Evolutionary conservation across 306 rosid genomes (phyloP).

Genomic region (Alnus glutinosa): DNA sequence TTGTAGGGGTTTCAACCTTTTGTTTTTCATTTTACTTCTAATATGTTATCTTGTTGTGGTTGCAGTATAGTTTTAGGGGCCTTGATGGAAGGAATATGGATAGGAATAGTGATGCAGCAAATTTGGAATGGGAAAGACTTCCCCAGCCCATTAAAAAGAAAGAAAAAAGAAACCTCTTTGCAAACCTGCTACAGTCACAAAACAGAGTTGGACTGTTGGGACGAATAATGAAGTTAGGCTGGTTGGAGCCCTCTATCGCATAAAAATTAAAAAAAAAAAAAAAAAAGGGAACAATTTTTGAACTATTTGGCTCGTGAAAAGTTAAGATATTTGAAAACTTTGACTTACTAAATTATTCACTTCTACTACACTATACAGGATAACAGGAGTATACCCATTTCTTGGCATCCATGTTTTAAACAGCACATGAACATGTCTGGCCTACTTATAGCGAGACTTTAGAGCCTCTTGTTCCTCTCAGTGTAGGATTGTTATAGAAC

Average conservation of each 20-base stretch:
- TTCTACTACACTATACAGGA: neutral
- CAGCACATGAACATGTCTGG: neutral
- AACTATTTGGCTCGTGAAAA: neutral
- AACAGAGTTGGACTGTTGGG: neutral
- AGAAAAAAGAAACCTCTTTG: neutral
- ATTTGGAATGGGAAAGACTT: neutral
- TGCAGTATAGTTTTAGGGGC: constrained; percentile 4
- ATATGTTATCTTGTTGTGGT: constrained; percentile 5
- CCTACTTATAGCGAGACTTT: neutral
- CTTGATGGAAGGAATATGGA: constrained; percentile 15
- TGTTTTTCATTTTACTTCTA: constrained; percentile 12
- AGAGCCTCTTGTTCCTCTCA: neutral
- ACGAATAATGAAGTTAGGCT: neutral
- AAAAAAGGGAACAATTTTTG: neutral
- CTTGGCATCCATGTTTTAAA: neutral
- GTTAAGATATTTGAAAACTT: neutral
- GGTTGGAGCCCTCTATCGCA: neutral
- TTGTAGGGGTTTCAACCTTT: constrained; percentile 23
- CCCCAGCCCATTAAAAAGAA: neutral
- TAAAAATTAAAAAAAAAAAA: neutral
- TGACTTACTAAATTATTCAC: neutral
- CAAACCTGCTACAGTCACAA: neutral
- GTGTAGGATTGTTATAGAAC: neutral
- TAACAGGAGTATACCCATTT: neutral
- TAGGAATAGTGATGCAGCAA: constrained; percentile 2